phyloP scores from a whole-genome alignment of 129 eudicot species.

The Kitagawia praeruptora region DNA sequence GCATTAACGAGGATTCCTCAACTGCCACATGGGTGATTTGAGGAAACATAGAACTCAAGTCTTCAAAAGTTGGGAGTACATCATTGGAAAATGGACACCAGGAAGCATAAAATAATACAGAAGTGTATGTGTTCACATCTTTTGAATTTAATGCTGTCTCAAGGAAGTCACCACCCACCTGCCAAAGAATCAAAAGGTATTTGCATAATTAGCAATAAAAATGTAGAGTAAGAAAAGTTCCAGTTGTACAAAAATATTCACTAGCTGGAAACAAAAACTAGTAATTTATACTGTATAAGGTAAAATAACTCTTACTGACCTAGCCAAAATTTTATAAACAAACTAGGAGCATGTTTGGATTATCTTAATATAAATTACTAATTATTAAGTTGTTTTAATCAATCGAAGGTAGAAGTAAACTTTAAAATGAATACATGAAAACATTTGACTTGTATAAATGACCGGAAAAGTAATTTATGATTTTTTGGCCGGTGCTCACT shows the following conservation, averaged over 20 bases:
- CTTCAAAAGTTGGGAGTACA: slow-evolving; percentile 18
- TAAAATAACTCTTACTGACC: background rate
- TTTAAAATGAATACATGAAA: too few species aligned
- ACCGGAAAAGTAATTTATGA: too few species aligned
- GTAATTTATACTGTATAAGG: background rate
- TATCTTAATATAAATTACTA: too few species aligned
- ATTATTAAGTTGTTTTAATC: too few species aligned
- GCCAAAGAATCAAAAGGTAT: background rate
- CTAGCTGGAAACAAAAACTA: background rate
- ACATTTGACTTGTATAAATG: too few species aligned
- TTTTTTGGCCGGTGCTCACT: too few species aligned
- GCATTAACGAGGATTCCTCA: slow-evolving; percentile 39
- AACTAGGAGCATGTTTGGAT: too few species aligned
- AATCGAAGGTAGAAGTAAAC: too few species aligned
- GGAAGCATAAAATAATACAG: slow-evolving; percentile 49
- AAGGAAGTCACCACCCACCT: slow-evolving; percentile 45
- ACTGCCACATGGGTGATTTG: slow-evolving; percentile 42
- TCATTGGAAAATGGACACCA: slow-evolving; percentile 47
- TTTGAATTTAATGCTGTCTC: slow-evolving; percentile 29
- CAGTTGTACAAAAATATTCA: background rate
- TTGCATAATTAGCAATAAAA: background rate
- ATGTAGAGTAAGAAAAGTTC: background rate
- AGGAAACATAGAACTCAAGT: slow-evolving; percentile 51
- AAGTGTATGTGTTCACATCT: slow-evolving; percentile 18
- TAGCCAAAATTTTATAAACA: background rate